Percentiles rank a stretch among this genome's conserved stretches.
These are phyloP conservation scores for Plasmodium malariae DNA, from an alignment of 169 alveolate species.

Conservation along the genomic window DNA sequence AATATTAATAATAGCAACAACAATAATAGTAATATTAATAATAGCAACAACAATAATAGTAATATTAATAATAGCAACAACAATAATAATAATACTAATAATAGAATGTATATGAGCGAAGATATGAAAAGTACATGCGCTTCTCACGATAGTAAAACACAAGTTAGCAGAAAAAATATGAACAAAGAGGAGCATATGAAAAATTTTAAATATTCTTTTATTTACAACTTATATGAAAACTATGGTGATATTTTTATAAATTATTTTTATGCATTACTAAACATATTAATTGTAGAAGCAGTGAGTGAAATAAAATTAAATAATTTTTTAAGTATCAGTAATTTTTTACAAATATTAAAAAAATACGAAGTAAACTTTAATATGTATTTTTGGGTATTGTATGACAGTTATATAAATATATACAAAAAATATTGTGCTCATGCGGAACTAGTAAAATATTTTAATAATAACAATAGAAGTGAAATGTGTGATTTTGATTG, in stretches of 20 bases:
- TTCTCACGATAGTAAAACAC: conserved; percentile 8
- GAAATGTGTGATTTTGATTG: conserved; percentile 40
- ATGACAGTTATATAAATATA: conserved; percentile 62
- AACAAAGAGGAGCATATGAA: conserved; percentile 25
- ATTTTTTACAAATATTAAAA: conserved; percentile 58
- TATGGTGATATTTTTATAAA: conserved; percentile 54
- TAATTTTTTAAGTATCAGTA: conserved; percentile 48
- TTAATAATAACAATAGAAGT: conserved; percentile 59
- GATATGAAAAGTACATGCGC: background rate
- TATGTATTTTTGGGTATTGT: conserved; percentile 56
- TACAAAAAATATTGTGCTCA: conserved; percentile 69
- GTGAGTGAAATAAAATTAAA: conserved; percentile 56
- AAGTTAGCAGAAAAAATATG: background rate
- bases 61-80: background rate
- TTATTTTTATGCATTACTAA: conserved; percentile 42
- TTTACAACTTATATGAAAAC: conserved; percentile 47
- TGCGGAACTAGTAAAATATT: conserved; percentile 61
- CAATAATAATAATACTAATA: background rate
- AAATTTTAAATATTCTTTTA: conserved; percentile 14
- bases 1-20: background rate
- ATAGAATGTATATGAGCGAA: background rate
- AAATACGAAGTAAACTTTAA: conserved; percentile 52
- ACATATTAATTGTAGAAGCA: conserved; percentile 49
- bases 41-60: background rate
- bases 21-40: conserved; percentile 1